A percentile compares a stretch with the other conserved stretches of the same genome.
Evolutionary conservation across 495 filamentous ascomycete species (phyloP).

Genomic region (Trichoderma erinaceum): DNA sequence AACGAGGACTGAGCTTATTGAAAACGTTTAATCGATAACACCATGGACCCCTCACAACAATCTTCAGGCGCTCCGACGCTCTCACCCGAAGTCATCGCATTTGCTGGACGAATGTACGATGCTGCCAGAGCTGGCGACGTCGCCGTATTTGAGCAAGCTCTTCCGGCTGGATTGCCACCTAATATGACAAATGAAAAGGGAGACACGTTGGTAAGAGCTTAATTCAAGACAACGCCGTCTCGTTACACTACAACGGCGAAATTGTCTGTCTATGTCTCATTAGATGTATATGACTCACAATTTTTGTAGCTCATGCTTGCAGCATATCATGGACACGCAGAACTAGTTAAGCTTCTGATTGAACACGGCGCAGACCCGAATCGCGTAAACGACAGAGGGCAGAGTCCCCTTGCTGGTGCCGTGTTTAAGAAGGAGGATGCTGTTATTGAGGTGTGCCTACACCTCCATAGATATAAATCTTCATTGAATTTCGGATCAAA

Average conservation of each 20-base stretch:
- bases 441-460: slow-evolving; percentile 35
- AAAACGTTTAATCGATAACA: background rate
- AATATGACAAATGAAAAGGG: slow-evolving; percentile 54
- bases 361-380: slow-evolving; percentile 48
- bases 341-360: slow-evolving; percentile 44
- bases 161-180: slow-evolving; percentile 45
- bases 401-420: slow-evolving; percentile 49
- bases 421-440: slow-evolving; percentile 50
- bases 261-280: background rate
- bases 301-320: slow-evolving; percentile 48
- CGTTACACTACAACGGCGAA: background rate
- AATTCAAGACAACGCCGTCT: background rate
- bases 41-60: background rate
- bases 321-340: slow-evolving; percentile 48
- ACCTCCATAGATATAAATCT: background rate
- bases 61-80: slow-evolving; percentile 20
- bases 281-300: background rate
- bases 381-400: slow-evolving; percentile 46
- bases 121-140: slow-evolving; percentile 45
- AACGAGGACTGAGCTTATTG: background rate
- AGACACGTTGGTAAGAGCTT: slow-evolving; percentile 42
- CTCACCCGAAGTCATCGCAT: slow-evolving; percentile 45
- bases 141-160: slow-evolving; percentile 43
- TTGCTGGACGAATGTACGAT: slow-evolving; percentile 46
- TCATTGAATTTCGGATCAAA: background rate